Conservation (phyloP, 768 basidiomycete species). For the Cubamyces lactineus region DNA sequence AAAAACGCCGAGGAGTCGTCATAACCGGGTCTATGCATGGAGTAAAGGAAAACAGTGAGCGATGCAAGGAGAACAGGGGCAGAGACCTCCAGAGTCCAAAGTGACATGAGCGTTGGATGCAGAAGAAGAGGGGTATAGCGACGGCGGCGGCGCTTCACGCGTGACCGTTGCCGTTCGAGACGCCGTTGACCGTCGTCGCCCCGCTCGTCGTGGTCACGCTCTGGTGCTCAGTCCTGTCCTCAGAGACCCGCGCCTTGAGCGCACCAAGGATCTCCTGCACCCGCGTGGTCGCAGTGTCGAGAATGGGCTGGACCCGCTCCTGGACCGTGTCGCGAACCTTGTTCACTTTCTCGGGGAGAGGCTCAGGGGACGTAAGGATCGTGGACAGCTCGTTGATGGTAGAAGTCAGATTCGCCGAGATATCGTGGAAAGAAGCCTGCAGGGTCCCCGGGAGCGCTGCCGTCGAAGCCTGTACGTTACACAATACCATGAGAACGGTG, state of each 20-base stretch:
- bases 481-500: slow-evolving; percentile 4
- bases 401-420: slow-evolving; percentile 56
- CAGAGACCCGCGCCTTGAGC: slow-evolving; percentile 22
- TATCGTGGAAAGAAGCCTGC: slow-evolving; percentile 61
- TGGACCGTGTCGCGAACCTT: slow-evolving; percentile 61
- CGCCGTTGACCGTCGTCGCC: slow-evolving; percentile 12
- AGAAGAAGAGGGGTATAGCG: no score
- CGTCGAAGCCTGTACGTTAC: slow-evolving; percentile 50
- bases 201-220: slow-evolving; percentile 22
- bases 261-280: slow-evolving; percentile 36
- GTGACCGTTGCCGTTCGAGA: slow-evolving; percentile 18
- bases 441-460: slow-evolving; percentile 53
- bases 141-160: background rate
- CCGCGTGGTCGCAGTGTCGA: slow-evolving; percentile 45
- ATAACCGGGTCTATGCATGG: background rate
- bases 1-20: background rate
- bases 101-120: background rate
- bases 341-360: slow-evolving; percentile 63
- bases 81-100: background rate
- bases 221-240: slow-evolving; percentile 25
- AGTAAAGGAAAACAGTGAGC: background rate
- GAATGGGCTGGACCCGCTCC: slow-evolving; percentile 61
- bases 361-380: slow-evolving; percentile 58
- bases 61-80: background rate
- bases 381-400: slow-evolving; percentile 56